These are phyloP conservation scores for Tetradesmus lagerheimii DNA, from an alignment of 139 green algal species.

Conservation along the genomic window DNA sequence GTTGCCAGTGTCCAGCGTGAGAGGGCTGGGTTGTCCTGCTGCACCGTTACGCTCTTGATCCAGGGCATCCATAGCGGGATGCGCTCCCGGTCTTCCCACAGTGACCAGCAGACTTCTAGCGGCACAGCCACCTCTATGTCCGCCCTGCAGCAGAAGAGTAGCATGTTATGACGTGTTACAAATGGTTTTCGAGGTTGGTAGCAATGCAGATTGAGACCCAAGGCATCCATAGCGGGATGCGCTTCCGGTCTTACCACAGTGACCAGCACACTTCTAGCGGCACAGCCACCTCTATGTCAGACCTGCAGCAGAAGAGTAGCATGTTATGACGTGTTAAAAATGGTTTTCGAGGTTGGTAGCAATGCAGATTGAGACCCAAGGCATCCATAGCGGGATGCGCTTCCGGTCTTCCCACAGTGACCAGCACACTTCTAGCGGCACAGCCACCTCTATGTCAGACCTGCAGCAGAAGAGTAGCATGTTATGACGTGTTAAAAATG, in stretches of 20 bases:
- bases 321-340: not conserved
- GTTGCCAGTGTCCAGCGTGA: slow-evolving; percentile 89
- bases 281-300: slow-evolving; percentile 70
- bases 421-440: slow-evolving; percentile 80
- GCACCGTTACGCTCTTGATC: slow-evolving; percentile 86
- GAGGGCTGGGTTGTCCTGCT: slow-evolving; percentile 69
- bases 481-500: not conserved
- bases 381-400: slow-evolving; percentile 91
- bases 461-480: not conserved
- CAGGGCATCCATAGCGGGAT: slow-evolving; percentile 96
- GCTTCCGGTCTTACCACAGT: slow-evolving; percentile 85
- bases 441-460: slow-evolving; percentile 70
- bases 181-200: too few relatives aligned
- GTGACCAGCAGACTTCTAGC: slow-evolving; percentile 75
- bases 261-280: slow-evolving; percentile 79
- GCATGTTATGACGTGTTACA: not conserved
- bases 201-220: slow-evolving; percentile 80
- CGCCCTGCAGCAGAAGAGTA: slow-evolving; percentile 44
- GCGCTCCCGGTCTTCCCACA: slow-evolving; percentile 87
- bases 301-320: slow-evolving; percentile 22
- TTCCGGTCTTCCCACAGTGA: slow-evolving; percentile 85
- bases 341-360: not conserved
- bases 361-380: slow-evolving; percentile 83
- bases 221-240: slow-evolving; percentile 92
- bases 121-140: slow-evolving; percentile 73